Base-by-base conservation (phyloP, 73 alveolate species). In the Vitrella brassicaformis region DNA sequence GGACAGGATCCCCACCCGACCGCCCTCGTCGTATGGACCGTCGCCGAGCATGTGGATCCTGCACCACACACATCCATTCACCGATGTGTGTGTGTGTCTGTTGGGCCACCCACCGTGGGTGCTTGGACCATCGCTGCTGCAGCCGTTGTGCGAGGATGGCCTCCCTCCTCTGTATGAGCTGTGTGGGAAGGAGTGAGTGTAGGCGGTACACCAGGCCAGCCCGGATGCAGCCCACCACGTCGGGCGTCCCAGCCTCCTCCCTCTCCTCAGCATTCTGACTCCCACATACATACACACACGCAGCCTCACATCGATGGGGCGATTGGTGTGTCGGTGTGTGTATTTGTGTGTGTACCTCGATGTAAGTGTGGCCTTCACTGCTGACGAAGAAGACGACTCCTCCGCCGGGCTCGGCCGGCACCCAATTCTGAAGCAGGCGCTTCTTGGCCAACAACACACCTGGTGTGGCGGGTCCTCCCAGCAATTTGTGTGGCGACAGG, bases 201-300 rank as follows among this genome's bases (percentile, higher is more conserved):
- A 75, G 27, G 39, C 67, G 82, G 47, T 67, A 67, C 70, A 67
- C 82, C 32, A 75, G 47, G 45, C 82, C 81, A 65, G 56, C 69
- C 75, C 98, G 88, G 29, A 93, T 88, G 82, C 89, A 87, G 18
- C 95, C 96, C 10, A 93, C 77, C 27, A 95, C 90, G 79, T 89
- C 93, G 9, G 99, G 99, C 27, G 99, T 95, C 31, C 99, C 99
- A 27, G 96, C 92, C 85, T 95, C 99, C 88, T 95, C 99, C 69
- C 95, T 78, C 72, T 90, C 97, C 77, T 92, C 97, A 31, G 81
- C 86, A 87, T 90, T 90, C 45, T 67, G 82, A 46, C 64, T 74
- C n/a, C n/a, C n/a, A n/a, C n/a, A n/a, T n/a, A n/a, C n/a, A n/a
- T n/a, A n/a, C n/a, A n/a, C n/a, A n/a, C n/a, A n/a, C n/a, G n/a